Percentiles rank a stretch among this genome's conserved stretches.
phyloP scores from a whole-genome alignment of 2,329 filamentous ascomycete species.

The Corinectria fuckeliana region DNA sequence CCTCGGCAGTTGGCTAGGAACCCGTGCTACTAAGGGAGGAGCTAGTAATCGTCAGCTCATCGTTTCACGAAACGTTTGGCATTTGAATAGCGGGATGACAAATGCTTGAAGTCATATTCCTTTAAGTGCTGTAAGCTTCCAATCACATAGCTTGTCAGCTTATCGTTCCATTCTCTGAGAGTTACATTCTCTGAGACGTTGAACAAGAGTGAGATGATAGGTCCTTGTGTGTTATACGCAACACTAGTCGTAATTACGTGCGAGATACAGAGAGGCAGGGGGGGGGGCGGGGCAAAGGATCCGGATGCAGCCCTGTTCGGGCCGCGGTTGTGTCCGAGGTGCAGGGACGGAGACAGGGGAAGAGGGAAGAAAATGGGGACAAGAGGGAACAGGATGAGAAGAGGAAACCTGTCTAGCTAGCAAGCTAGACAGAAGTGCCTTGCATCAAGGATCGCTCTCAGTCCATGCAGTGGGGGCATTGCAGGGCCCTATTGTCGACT shows the following conservation, averaged over 20 bases:
- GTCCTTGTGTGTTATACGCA: neutral
- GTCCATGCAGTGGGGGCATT: neutral
- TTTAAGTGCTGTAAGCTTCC: no score
- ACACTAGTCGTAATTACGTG: neutral
- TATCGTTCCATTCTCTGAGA: no score
- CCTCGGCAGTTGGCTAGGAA: no score
- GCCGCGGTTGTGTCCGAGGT: neutral
- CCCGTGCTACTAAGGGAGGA: no score
- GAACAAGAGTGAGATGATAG: no score
- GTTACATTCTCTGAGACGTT: no score
- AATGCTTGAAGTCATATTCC: neutral
- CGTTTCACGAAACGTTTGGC: neutral
- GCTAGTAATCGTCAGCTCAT: neutral
- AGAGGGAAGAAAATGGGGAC: neutral
- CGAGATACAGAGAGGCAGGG: neutral
- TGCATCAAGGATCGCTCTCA: neutral
- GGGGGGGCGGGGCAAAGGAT: neutral
- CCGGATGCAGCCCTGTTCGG: neutral
- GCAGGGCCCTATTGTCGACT: neutral
- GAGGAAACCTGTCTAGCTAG: neutral
- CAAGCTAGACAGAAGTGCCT: neutral
- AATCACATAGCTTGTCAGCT: no score
- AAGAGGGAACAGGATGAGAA: neutral
- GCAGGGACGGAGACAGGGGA: neutral
- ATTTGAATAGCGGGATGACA: neutral